Evolutionary conservation across 2,329 filamentous ascomycete genomes (phyloP), one percentile per base, ranked within the genome.

Genomic region (Hypomyces perniciosus): DNA sequence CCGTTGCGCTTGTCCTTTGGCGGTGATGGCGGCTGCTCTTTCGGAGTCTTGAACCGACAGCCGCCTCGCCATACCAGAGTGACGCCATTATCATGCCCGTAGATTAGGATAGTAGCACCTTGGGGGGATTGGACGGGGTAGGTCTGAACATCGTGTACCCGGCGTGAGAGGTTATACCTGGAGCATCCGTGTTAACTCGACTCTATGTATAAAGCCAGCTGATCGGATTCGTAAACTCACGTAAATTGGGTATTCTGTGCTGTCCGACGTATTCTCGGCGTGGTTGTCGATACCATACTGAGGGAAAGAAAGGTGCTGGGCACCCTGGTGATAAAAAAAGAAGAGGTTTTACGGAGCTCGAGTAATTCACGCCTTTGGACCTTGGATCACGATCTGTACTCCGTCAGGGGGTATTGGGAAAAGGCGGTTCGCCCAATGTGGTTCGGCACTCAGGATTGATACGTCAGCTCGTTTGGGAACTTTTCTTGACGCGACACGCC

Each of bases 61-160:
- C 82, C 82, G 42, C 83, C 83, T 39, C 80, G 76, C 83, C 83
- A 86, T 27, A 81, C 65, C 35, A 85, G 60, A 3, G 76, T 81
- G 39, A 84, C 66, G 41, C 83, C 83, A 63, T 78, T 81, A 53
- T 84, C 80, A 58, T 85, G 81, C 42, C 79, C 81, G 59, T 84
- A 84, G 41, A 86, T 66, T 28, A 85, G 63, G 60, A 85, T 76
- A 2, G 76, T 80, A 6, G 83, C 82, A 34, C 82, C 82, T 60
- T 86, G 83, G 2, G 80, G 75, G 1, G 82, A 83, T 52, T 74
- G 72, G 13, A 83, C 70, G 1, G 83, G 83, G 59, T 85, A 85
- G 4, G 75, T 75, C 57, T 82, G 79, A 45, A 83, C 73, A 59
- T 80, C 72, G 63, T 84, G 73, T 44, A 83, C 71, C 53, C 81